Evolutionary conservation across 371 early-diverging fungal genomes (phyloP).

Genomic region (Mucor racemosus): DNA sequence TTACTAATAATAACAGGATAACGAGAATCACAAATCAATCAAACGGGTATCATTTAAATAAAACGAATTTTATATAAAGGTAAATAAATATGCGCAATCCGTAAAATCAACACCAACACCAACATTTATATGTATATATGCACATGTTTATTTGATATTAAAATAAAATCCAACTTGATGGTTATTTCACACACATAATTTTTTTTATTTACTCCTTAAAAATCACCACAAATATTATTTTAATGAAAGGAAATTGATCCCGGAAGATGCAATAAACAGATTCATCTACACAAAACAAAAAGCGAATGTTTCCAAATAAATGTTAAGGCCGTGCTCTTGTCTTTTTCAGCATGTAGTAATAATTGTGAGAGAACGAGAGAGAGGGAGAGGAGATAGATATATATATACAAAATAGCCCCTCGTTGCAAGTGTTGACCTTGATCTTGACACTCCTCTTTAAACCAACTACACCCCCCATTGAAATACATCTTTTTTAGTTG

Average conservation of each 20-base stretch:
- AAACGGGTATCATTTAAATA: neutral
- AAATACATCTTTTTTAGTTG: neutral
- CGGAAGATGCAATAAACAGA: neutral
- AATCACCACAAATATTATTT: neutral
- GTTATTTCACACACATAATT: neutral
- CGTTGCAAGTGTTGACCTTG: neutral
- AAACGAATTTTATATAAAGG: neutral
- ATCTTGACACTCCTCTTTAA: neutral
- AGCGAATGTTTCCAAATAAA: neutral
- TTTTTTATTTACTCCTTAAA: neutral
- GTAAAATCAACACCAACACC: slow-evolving; percentile 7
- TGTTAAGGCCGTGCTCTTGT: neutral
- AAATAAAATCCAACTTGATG: slow-evolving; percentile 6
- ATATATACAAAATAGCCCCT: neutral
- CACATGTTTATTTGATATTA: slow-evolving; percentile 4
- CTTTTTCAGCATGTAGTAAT: neutral
- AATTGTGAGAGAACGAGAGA: no score
- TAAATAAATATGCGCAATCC: slow-evolving; percentile 4
- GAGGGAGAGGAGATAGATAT: neutral
- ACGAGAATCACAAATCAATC: neutral
- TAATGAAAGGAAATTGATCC: neutral
- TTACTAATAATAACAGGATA: no score
- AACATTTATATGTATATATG: neutral
- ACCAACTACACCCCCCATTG: neutral
- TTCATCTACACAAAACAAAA: neutral